Conservation (phyloP, 768 basidiomycete genomes). For the Leccinum imitatum region DNA sequence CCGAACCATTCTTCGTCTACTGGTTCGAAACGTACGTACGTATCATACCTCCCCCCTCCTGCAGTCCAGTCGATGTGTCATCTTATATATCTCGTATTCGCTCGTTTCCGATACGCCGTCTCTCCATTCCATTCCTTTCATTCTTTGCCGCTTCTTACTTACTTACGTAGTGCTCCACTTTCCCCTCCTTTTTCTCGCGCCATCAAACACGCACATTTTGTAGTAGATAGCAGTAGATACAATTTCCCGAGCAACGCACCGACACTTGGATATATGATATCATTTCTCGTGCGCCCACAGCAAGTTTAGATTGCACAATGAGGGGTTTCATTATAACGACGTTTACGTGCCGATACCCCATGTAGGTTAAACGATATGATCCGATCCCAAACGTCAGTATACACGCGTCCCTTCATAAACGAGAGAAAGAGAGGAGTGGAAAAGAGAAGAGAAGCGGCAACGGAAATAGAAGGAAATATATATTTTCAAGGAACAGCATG, state of each 20-base stretch:
- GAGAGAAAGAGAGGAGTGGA: neutral
- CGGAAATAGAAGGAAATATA: neutral
- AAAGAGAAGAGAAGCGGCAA: neutral
- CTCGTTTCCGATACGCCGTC: constrained; percentile 3
- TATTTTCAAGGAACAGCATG: neutral
- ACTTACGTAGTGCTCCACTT: neutral
- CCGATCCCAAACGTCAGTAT: neutral
- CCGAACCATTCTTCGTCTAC: constrained; percentile 34
- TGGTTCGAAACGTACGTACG: constrained; percentile 10
- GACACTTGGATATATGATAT: constrained; percentile 19
- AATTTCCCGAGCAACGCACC: constrained; percentile 26
- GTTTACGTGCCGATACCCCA: neutral
- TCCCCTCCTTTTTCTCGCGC: neutral
- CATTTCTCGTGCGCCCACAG: neutral
- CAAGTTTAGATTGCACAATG: too few species aligned
- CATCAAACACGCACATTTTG: constrained; percentile 22
- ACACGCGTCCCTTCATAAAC: neutral
- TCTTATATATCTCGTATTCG: constrained; percentile 4
- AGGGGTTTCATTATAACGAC: neutral
- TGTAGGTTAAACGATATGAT: neutral
- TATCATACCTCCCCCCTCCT: constrained; percentile 12
- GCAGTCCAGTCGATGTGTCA: neutral
- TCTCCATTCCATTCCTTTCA: neutral
- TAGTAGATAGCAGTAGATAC: constrained; percentile 42
- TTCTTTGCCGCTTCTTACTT: neutral